Evolutionary conservation across 371 early-diverging fungal species (phyloP).

Genomic region (Nematocida major): DNA sequence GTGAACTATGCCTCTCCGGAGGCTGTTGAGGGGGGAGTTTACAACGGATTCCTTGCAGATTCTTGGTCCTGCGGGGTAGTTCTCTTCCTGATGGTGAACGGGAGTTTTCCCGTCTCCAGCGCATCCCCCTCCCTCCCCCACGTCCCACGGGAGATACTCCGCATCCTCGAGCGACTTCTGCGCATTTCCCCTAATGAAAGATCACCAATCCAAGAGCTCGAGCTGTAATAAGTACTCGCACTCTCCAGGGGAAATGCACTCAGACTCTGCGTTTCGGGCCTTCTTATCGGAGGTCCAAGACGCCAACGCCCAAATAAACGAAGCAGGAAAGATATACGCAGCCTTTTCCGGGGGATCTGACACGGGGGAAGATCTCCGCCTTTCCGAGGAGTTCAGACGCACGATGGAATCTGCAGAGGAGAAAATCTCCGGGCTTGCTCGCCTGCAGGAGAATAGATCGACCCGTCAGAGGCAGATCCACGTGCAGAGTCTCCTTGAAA

Average conservation of each 20-base stretch:
- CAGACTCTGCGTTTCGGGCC: background rate
- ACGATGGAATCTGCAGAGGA: no score
- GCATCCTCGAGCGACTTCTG: background rate
- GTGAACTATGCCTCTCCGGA: slow-evolving; percentile 70
- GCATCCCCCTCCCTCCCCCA: background rate
- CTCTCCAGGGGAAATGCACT: background rate
- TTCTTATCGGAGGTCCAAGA: slow-evolving; percentile 6
- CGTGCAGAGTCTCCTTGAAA: slow-evolving; percentile 19
- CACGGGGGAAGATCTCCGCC: no score
- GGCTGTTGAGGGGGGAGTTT: slow-evolving; percentile 66
- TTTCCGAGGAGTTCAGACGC: no score
- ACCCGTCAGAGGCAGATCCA: slow-evolving; percentile 4
- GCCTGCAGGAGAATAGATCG: no score
- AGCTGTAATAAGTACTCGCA: background rate
- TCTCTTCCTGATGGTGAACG: slow-evolving; percentile 67
- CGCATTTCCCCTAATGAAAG: slow-evolving; percentile 25
- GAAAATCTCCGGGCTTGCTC: no score
- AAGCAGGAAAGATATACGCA: background rate
- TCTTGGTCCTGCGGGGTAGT: slow-evolving; percentile 69
- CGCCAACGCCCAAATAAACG: slow-evolving; percentile 16
- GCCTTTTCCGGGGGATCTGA: background rate
- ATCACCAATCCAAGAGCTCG: slow-evolving; percentile 21
- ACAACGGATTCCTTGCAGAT: slow-evolving; percentile 68
- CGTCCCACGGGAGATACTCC: background rate
- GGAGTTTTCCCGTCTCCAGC: slow-evolving; percentile 66